Evolutionary conservation across 2,329 filamentous ascomycete genomes (phyloP).

Genomic region (Aspergillus brunneoviolaceus): DNA sequence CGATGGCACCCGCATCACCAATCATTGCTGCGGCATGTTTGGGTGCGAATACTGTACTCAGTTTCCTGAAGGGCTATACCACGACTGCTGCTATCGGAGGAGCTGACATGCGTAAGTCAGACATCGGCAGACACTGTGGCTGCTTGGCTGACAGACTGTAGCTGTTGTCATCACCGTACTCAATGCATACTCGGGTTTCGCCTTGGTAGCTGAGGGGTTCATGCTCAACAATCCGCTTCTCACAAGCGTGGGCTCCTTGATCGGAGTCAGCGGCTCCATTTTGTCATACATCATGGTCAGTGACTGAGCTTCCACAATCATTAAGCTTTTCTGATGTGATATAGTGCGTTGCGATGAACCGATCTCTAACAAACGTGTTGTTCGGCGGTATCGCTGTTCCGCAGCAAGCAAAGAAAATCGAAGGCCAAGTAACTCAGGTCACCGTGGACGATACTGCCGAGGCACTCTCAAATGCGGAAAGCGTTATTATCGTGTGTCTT

Average conservation of each 20-base stretch:
- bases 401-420: slow-evolving; percentile 64
- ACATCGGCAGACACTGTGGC: slow-evolving; percentile 14
- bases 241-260: slow-evolving; percentile 80
- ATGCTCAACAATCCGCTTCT: slow-evolving; percentile 87
- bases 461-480: slow-evolving; percentile 71
- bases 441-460: slow-evolving; percentile 80
- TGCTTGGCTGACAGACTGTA: slow-evolving; percentile 27
- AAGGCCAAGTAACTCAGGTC: slow-evolving; percentile 75
- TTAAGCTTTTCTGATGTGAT: neutral
- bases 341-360: slow-evolving; percentile 83
- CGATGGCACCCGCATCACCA: slow-evolving; percentile 77
- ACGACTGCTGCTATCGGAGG: slow-evolving; percentile 86
- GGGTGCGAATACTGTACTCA: slow-evolving; percentile 71
- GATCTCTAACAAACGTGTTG: slow-evolving; percentile 82
- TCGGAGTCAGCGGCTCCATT: slow-evolving; percentile 85
- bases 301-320: neutral
- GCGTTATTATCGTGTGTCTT: slow-evolving; percentile 68
- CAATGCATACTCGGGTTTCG: slow-evolving; percentile 89
- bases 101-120: slow-evolving; percentile 74
- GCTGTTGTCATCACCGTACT: slow-evolving; percentile 84
- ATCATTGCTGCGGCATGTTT: slow-evolving; percentile 76
- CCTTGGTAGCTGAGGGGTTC: slow-evolving; percentile 83
- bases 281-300: slow-evolving; percentile 72
- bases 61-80: slow-evolving; percentile 82
- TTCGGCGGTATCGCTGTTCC: slow-evolving; percentile 77